phyloP scores from a whole-genome alignment of 1,284 basidiomycete genomes.

The Puccinia coronata region DNA sequence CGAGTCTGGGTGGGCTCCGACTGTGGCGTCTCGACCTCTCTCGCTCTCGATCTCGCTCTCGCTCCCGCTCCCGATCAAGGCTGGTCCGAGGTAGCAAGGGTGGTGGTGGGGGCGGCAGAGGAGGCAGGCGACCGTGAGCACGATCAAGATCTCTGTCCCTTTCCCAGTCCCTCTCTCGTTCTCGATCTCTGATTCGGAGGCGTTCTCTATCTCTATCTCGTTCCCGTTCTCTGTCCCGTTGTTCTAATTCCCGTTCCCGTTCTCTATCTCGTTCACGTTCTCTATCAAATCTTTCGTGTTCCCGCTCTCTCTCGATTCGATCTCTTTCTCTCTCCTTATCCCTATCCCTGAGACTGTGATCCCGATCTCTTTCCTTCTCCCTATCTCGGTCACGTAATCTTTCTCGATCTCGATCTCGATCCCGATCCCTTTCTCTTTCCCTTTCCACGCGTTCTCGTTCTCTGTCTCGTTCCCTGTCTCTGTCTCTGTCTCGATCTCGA shows the following conservation, averaged over 20 bases:
- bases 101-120: slow-evolving; percentile 11
- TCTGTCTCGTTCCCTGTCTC: slow-evolving; percentile 10
- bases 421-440: slow-evolving; percentile 25
- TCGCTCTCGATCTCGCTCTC: slow-evolving; percentile 20
- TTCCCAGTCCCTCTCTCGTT: slow-evolving; percentile 9
- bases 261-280: slow-evolving; percentile 35
- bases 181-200: slow-evolving; percentile 3
- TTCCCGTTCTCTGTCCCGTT: neutral
- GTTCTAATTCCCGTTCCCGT: slow-evolving; percentile 12
- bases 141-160: slow-evolving; percentile 13
- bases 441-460: slow-evolving; percentile 15
- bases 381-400: slow-evolving; percentile 32
- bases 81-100: slow-evolving; percentile 2
- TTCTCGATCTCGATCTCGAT: slow-evolving; percentile 31
- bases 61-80: slow-evolving; percentile 28
- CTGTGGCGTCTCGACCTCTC: slow-evolving; percentile 28
- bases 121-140: slow-evolving; percentile 12
- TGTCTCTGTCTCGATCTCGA: slow-evolving; percentile 2
- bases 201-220: slow-evolving; percentile 19
- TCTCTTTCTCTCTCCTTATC: slow-evolving; percentile 27
- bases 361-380: slow-evolving; percentile 43
- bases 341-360: slow-evolving; percentile 10
- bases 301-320: slow-evolving; percentile 27
- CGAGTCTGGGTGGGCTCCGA: slow-evolving; percentile 41
- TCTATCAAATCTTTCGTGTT: slow-evolving; percentile 27